Percentiles rank a stretch among this genome's conserved stretches.
These are phyloP conservation scores for Trichoderma guizhouense DNA, from an alignment of 2,329 filamentous ascomycete species.

Conservation along the genomic window DNA sequence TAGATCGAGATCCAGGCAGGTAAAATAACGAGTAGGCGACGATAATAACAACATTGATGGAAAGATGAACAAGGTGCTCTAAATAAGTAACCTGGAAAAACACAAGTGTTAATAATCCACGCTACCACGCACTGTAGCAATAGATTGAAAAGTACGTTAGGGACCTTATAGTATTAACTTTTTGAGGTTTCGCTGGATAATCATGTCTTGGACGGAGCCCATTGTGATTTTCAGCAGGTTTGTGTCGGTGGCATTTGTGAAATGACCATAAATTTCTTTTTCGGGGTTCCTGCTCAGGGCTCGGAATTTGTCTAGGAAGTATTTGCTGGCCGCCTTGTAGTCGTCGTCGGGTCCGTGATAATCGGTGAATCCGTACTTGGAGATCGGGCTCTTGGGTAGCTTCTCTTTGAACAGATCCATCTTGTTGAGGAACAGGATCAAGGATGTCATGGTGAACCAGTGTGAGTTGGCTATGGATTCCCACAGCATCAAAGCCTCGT, in stretches of 20 bases:
- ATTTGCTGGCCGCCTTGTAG: conserved; percentile 93
- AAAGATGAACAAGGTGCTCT: neutral
- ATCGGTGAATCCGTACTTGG: conserved; percentile 80
- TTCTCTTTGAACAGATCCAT: conserved; percentile 88
- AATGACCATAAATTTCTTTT: conserved; percentile 99
- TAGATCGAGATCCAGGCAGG: neutral
- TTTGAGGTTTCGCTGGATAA: conserved; percentile 98
- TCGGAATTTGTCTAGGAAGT: conserved; percentile 98
- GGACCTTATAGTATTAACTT: conserved; percentile 57
- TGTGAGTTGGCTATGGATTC: conserved; percentile 85
- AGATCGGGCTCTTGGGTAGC: conserved; percentile 73
- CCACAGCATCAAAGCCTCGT: conserved; percentile 81
- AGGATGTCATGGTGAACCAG: conserved; percentile 88
- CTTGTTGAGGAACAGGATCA: conserved; percentile 88
- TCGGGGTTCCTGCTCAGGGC: conserved; percentile 85
- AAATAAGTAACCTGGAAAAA: conserved; percentile 5
- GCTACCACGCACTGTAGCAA: neutral
- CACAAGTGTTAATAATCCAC: neutral
- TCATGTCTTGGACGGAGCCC: conserved; percentile 74
- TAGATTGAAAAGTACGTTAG: conserved; percentile 29
- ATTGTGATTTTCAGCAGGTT: conserved; percentile 79
- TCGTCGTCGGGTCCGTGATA: conserved; percentile 87
- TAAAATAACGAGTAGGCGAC: neutral
- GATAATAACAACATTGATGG: neutral
- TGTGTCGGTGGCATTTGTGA: conserved; percentile 97